Evolutionary conservation across 306 rosid species (phyloP).

Genomic region (Cotoneaster glaucophyllus): DNA sequence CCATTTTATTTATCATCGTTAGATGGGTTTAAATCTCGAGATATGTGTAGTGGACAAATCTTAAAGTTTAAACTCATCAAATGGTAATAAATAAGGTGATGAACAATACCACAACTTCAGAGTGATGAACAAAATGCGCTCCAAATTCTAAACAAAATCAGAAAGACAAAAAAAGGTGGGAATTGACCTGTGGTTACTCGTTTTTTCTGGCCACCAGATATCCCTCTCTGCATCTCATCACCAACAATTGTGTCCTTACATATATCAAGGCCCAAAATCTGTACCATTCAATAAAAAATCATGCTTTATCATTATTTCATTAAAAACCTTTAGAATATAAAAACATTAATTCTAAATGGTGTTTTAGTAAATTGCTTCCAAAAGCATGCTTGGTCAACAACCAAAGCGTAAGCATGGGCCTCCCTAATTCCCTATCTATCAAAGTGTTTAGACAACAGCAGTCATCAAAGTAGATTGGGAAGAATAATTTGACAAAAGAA

Average conservation of each 20-base stretch:
- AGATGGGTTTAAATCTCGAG: too few relatives aligned
- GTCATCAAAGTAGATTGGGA: conserved; percentile 17
- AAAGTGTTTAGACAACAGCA: neutral
- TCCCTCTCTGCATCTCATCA: conserved; percentile 83
- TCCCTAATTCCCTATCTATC: neutral
- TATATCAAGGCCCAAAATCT: conserved; percentile 82
- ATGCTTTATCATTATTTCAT: neutral
- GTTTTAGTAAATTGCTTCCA: neutral
- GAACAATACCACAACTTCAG: too few relatives aligned
- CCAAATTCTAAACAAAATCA: neutral
- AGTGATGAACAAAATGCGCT: too few relatives aligned
- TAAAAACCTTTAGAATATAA: too few relatives aligned
- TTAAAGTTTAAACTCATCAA: too few relatives aligned
- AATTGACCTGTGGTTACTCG: conserved; percentile 83
- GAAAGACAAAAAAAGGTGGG: neutral
- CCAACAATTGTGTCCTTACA: conserved; percentile 93
- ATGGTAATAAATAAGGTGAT: too few relatives aligned
- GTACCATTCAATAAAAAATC: conserved; percentile 16
- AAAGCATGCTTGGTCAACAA: neutral
- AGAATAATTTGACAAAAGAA: conserved; percentile 12
- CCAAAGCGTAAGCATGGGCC: neutral
- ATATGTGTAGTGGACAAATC: too few relatives aligned
- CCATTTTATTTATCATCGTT: too few relatives aligned
- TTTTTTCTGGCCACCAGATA: conserved; percentile 91
- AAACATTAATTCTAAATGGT: neutral